Conservation (phyloP, 2,329 filamentous ascomycete species). For the Fusarium mangiferae region DNA sequence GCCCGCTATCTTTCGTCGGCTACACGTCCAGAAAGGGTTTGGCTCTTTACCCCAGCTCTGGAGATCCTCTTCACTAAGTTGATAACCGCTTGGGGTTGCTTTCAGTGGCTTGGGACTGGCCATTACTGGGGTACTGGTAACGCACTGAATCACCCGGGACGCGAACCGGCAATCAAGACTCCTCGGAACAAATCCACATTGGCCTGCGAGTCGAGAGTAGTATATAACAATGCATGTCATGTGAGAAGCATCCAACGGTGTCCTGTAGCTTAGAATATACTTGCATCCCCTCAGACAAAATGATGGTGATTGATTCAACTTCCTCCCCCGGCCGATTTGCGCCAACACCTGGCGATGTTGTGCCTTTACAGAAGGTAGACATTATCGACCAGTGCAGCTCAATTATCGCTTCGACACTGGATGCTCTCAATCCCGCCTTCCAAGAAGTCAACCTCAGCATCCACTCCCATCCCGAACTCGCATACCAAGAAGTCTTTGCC, state of each 20-base stretch:
- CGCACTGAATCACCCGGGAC: accelerated
- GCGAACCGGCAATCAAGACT: accelerated
- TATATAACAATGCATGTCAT: background rate
- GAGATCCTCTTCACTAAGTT: accelerated
- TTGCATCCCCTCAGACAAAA: background rate
- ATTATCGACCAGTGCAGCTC: background rate
- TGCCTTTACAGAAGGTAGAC: background rate
- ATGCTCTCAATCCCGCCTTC: background rate
- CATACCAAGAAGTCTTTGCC: background rate
- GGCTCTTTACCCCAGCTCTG: background rate
- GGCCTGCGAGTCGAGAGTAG: background rate
- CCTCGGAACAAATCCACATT: background rate
- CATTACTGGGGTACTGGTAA: background rate
- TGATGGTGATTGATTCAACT: background rate
- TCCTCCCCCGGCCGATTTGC: accelerated
- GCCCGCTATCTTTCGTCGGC: background rate
- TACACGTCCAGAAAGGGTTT: background rate
- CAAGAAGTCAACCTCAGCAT: background rate
- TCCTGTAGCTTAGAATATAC: background rate
- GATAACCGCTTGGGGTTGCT: background rate
- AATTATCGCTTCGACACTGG: background rate
- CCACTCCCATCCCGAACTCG: background rate
- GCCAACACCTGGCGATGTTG: background rate
- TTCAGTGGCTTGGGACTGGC: background rate
- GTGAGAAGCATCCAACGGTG: accelerated